A percentile compares a stretch with the other conserved stretches of the same genome.
Conservation (phyloP, 306 rosid species). For the Vigna hirtella region DNA sequence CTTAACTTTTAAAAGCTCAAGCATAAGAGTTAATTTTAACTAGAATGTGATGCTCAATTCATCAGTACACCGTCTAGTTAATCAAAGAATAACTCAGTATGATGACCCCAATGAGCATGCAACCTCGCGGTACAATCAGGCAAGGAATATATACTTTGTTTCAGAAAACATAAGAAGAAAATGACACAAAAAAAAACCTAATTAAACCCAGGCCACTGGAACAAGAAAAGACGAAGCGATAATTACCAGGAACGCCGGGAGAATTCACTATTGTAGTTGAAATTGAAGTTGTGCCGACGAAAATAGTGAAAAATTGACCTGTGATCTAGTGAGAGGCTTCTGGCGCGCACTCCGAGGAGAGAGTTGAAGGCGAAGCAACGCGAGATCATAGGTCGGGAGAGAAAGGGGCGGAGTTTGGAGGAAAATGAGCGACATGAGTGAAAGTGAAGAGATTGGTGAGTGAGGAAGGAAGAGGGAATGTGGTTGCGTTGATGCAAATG, state of each 20-base stretch:
- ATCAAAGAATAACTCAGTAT: background rate
- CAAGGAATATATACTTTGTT: background rate
- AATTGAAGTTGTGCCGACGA: slow-evolving; percentile 44
- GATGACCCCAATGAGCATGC: slow-evolving; percentile 2
- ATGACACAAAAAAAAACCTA: slow-evolving; percentile 19
- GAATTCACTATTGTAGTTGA: slow-evolving; percentile 37
- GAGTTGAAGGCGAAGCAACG: slow-evolving; percentile 45
- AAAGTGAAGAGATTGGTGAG: slow-evolving; percentile 22
- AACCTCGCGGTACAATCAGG: background rate
- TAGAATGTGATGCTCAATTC: background rate
- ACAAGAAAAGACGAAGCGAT: background rate
- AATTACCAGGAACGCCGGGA: slow-evolving; percentile 60
- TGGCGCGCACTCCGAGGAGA: slow-evolving; percentile 46
- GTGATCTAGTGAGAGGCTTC: slow-evolving; percentile 42
- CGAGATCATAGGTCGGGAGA: slow-evolving; percentile 51
- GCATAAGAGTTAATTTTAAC: background rate
- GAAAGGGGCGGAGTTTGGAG: slow-evolving; percentile 46
- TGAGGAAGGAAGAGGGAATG: slow-evolving; percentile 39
- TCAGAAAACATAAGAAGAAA: background rate
- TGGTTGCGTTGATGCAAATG: slow-evolving; percentile 16
- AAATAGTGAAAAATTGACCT: slow-evolving; percentile 49
- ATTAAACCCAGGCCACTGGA: slow-evolving; percentile 2
- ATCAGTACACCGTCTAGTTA: background rate
- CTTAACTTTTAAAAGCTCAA: background rate
- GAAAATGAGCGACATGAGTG: slow-evolving; percentile 55